Evolutionary conservation across 495 filamentous ascomycete genomes (phyloP), one percentile per base, ranked within the genome.

Genomic region (Paragyromitra xinjiangensis): DNA sequence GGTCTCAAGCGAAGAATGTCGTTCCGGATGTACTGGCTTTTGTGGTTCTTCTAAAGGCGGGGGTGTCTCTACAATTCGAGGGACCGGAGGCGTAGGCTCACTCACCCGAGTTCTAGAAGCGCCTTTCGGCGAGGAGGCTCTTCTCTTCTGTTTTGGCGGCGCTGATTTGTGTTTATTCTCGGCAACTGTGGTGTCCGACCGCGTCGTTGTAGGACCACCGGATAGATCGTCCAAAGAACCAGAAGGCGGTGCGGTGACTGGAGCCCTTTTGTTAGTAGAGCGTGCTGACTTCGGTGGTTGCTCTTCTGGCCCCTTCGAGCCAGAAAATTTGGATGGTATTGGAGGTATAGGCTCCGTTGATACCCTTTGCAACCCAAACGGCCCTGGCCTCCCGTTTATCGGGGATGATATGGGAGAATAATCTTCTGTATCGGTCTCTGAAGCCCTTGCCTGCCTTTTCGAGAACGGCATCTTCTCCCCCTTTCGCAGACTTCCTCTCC

Each of bases 401-500:
- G 88, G 83, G 14, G 87, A 83, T 50, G 86, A 84, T 37, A 85
- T 82, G 14, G 85, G 84, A 9, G 85, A 84, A 9, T 83, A 83
- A 40, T 92, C 90, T 53, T 89, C 90, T 2, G 80, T 83, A 63
- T 89, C 87, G n/a, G 88, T 88, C 59, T 91, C 89, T 42, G 88
- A 88, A 2, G 86, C 80, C 67, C 88, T 87, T 42, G 87, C 89
- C 51, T 89, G 85, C 68, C 95, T 87, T 83, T 92, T 95, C 0
- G 93, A 91, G 77, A 93, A 92, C 34, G 92, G 90, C 5, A 89
- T 87, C 64, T 91, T 87, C 79, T 95, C 92, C 56, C 92, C 92
- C 81, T 92, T 94, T 73, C 90, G 90, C 64, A 94, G 83, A 85
- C 94, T 97, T 12, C 94, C 95, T 66, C 92, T 92, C 80, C 93